Percentiles rank a stretch among this genome's conserved stretches.
phyloP scores from a whole-genome alignment of 2,329 filamentous ascomycete species.

The Clarireedia monteithiana region DNA sequence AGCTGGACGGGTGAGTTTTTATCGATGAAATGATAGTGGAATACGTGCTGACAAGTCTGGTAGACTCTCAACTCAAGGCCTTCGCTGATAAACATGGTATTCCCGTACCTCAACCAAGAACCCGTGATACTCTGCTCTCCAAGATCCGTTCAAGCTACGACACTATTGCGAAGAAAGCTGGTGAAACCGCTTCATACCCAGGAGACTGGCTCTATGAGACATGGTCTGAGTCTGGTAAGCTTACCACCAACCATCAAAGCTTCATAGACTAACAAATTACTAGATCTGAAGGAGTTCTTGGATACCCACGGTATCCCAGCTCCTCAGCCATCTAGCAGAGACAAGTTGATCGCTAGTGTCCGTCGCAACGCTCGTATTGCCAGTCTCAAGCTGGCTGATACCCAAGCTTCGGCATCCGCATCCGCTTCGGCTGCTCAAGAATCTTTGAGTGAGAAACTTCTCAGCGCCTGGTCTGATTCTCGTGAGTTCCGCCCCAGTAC shows the following conservation, averaged over 20 bases:
- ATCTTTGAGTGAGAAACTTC: conserved; percentile 71
- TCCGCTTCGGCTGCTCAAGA: conserved; percentile 64
- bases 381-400: conserved; percentile 57
- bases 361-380: conserved; percentile 85
- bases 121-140: conserved; percentile 73
- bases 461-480: conserved; percentile 84
- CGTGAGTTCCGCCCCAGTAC: conserved; percentile 22
- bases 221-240: conserved; percentile 67
- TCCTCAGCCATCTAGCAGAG: conserved; percentile 76
- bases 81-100: conserved; percentile 87
- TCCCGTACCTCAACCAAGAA: conserved; percentile 76
- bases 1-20: conserved; percentile 37
- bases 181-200: conserved; percentile 77
- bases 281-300: conserved; percentile 84
- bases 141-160: conserved; percentile 79
- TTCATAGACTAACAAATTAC: conserved; percentile 11
- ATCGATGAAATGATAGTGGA: too few relatives aligned
- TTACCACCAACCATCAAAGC: neutral
- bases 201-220: conserved; percentile 89
- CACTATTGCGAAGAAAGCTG: conserved; percentile 60
- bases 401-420: conserved; percentile 51
- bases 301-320: conserved; percentile 80
- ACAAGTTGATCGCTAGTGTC: conserved; percentile 80
- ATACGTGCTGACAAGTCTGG: conserved; percentile 36
- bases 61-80: conserved; percentile 81